Evolutionary conservation across 2,329 filamentous ascomycete genomes (phyloP).

Genomic region (Venturia aucupariae): DNA sequence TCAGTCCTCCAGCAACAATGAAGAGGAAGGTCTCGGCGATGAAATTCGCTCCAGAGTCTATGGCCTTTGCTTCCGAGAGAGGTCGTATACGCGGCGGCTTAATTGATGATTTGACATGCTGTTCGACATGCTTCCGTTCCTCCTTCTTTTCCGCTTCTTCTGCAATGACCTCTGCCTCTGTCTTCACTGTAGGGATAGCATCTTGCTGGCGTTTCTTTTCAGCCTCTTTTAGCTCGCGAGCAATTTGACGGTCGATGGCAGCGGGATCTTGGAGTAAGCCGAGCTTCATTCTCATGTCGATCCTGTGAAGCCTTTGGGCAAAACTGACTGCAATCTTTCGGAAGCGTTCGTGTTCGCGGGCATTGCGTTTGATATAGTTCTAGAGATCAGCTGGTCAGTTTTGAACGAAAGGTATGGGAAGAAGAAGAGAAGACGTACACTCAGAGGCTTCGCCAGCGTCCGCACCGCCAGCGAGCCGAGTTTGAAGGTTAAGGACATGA

Average conservation of each 20-base stretch:
- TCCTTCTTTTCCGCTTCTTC: slow-evolving; percentile 42
- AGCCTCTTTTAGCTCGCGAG: slow-evolving; percentile 45
- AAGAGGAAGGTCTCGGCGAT: slow-evolving; percentile 60
- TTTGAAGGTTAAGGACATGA: slow-evolving; percentile 58
- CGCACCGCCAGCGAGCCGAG: slow-evolving; percentile 55
- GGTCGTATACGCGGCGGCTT: slow-evolving; percentile 48
- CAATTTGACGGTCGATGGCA: slow-evolving; percentile 43
- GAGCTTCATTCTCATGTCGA: slow-evolving; percentile 60
- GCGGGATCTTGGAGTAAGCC: slow-evolving; percentile 54
- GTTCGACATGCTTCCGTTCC: slow-evolving; percentile 40
- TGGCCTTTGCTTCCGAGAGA: slow-evolving; percentile 57
- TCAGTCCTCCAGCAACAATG: slow-evolving; percentile 51
- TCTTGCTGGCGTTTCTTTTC: slow-evolving; percentile 43
- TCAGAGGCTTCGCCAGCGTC: slow-evolving; percentile 59
- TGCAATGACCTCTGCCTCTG: slow-evolving; percentile 49
- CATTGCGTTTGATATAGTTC: slow-evolving; percentile 60
- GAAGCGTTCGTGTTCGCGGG: slow-evolving; percentile 59
- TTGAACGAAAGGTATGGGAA: neutral
- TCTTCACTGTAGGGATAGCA: slow-evolving; percentile 51
- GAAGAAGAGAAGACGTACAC: slow-evolving; percentile 37
- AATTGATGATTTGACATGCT: slow-evolving; percentile 32
- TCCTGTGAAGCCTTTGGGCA: slow-evolving; percentile 54
- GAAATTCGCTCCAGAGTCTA: slow-evolving; percentile 61
- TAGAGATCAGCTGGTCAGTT: slow-evolving; percentile 23
- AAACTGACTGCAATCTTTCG: slow-evolving; percentile 51